Evolutionary conservation across 1,284 basidiomycete species (phyloP).

Genomic region (Papiliotrema terrestris): DNA sequence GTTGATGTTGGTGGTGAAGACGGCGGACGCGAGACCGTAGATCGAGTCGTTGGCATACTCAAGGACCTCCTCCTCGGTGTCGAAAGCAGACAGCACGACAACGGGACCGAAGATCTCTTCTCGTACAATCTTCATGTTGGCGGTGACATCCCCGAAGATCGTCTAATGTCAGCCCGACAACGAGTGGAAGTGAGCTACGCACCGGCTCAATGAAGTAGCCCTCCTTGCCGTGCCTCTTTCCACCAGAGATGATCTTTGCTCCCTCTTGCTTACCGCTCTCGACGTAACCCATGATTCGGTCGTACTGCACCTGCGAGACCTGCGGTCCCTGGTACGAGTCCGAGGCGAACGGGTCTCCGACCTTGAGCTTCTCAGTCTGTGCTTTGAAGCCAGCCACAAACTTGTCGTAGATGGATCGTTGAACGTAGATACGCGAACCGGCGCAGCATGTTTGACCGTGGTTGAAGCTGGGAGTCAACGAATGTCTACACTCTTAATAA

Average conservation of each 20-base stretch:
- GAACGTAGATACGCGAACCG: constrained; percentile 60
- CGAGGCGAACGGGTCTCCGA: constrained; percentile 66
- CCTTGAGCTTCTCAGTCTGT: constrained; percentile 31
- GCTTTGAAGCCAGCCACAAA: constrained; percentile 36
- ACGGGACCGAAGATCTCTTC: constrained; percentile 87
- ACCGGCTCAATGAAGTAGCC: constrained; percentile 55
- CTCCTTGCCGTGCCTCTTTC: constrained; percentile 66
- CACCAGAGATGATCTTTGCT: constrained; percentile 75
- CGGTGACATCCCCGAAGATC: constrained; percentile 73
- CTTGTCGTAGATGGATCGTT: constrained; percentile 72
- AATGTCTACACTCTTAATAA: background rate
- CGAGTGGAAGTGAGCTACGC: constrained; percentile 2
- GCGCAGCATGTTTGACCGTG: constrained; percentile 71
- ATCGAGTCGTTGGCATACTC: constrained; percentile 75
- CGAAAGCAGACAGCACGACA: constrained; percentile 58
- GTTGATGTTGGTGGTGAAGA: constrained; percentile 77
- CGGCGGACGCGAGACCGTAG: constrained; percentile 82
- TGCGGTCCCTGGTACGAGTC: constrained; percentile 82
- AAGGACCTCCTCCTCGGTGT: constrained; percentile 72
- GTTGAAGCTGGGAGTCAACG: constrained; percentile 54
- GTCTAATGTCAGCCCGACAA: constrained; percentile 50
- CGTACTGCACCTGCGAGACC: constrained; percentile 54
- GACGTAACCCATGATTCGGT: constrained; percentile 84
- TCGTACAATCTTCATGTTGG: constrained; percentile 78
- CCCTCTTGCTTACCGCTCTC: constrained; percentile 76